phyloP scores from a whole-genome alignment of 352 stramenopile species.

The Phytophthora syringae region DNA sequence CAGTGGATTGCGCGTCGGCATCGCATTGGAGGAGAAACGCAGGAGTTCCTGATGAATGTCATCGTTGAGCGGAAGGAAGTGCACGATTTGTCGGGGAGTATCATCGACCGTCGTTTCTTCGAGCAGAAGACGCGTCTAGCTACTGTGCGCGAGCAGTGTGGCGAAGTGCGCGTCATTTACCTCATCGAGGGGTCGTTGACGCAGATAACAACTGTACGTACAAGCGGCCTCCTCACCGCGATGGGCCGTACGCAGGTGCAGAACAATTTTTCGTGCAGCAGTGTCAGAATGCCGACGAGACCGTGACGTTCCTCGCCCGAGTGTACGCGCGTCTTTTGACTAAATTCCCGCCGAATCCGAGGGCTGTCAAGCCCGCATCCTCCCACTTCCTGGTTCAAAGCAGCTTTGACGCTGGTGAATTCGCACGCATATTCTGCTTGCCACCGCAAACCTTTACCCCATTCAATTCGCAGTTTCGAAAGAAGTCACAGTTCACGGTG shows the following conservation, averaged over 20 bases:
- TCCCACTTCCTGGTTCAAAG: constrained; percentile 26
- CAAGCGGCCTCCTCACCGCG: constrained; percentile 66
- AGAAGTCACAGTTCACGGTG: constrained; percentile 74
- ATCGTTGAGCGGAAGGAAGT: constrained; percentile 89
- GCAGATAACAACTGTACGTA: constrained; percentile 71
- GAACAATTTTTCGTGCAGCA: constrained; percentile 87
- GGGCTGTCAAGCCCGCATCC: not conserved
- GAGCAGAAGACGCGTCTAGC: constrained; percentile 81
- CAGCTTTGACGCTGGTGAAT: constrained; percentile 11
- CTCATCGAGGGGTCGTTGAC: constrained; percentile 83
- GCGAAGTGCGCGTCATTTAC: constrained; percentile 83
- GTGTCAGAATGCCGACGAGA: constrained; percentile 79
- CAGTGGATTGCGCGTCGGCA: constrained; percentile 75
- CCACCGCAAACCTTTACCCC: constrained; percentile 54
- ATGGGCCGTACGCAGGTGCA: constrained; percentile 84
- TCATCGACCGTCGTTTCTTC: constrained; percentile 81
- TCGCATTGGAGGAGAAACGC: constrained; percentile 37
- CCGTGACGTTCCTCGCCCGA: constrained; percentile 70
- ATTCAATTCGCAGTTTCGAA: constrained; percentile 83
- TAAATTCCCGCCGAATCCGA: constrained; percentile 47
- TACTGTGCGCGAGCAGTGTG: constrained; percentile 49
- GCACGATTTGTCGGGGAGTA: constrained; percentile 79
- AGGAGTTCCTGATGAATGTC: constrained; percentile 83
- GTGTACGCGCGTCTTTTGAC: constrained; percentile 70
- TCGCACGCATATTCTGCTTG: constrained; percentile 51